Evolutionary conservation across 75 land plant species (phyloP).

Genomic region (Azolla pinnata): DNA sequence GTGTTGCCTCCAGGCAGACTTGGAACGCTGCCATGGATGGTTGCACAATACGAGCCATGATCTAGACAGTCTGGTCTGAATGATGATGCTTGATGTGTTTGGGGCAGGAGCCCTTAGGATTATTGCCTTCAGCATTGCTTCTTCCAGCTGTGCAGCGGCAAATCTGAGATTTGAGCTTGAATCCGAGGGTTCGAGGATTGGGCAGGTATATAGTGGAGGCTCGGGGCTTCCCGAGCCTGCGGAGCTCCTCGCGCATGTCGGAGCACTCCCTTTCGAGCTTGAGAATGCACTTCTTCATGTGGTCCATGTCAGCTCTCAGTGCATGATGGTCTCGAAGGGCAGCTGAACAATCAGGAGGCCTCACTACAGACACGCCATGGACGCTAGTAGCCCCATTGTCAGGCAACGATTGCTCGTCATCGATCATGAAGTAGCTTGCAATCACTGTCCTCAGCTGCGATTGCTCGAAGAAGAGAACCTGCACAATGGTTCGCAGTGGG

Average conservation of each 20-base stretch:
- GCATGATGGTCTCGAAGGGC: slow-evolving; percentile 53
- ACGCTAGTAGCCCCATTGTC: slow-evolving; percentile 23
- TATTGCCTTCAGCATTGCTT: too few species aligned
- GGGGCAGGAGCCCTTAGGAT: too few species aligned
- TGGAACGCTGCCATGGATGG: too few species aligned
- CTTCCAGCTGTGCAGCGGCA: too few species aligned
- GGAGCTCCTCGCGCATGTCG: slow-evolving; percentile 60
- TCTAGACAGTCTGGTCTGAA: too few species aligned
- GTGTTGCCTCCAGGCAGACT: too few species aligned
- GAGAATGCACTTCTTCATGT: slow-evolving; percentile 46
- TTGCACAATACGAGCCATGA: too few species aligned
- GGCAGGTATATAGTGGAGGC: not conserved
- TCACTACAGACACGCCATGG: too few species aligned
- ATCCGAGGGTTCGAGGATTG: not conserved
- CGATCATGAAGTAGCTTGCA: slow-evolving; percentile 56
- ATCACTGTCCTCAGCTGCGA: slow-evolving; percentile 64
- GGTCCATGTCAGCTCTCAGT: slow-evolving; percentile 60
- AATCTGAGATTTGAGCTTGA: not conserved
- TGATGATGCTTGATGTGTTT: too few species aligned
- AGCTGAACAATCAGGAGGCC: too few species aligned
- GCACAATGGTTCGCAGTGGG: slow-evolving; percentile 46
- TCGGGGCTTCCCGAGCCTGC: slow-evolving; percentile 36
- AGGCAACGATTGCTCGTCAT: slow-evolving; percentile 36
- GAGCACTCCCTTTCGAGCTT: slow-evolving; percentile 67
- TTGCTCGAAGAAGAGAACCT: slow-evolving; percentile 77